Base-by-base conservation (phyloP, 2,329 filamentous ascomycete species). In the Parafenestella ontariensis region DNA sequence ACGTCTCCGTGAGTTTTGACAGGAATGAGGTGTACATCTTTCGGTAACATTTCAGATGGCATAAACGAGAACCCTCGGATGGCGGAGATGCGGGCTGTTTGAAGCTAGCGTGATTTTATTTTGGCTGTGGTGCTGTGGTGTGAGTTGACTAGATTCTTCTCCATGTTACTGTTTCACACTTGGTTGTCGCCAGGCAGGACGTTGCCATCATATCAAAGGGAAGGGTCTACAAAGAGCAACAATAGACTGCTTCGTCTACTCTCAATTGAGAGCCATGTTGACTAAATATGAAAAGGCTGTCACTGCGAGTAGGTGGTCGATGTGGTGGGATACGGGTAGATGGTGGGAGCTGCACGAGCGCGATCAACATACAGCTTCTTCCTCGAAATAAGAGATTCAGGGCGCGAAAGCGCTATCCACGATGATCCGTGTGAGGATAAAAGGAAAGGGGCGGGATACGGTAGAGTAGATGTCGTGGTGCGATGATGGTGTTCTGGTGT, bases 401-500 rank as follows among this genome's bases (percentile, higher is more conserved):
- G 13, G 8, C 8, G 4, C 4, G 15, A n/a, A 8, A 34, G 15
- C 4, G 9, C 11, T 2, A 13, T 34, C 31, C 31, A 34, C 15
- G 28, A 17, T 17, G 6, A 5, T 5, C 10, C 17, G 11, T 40
- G 8, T 8, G 5, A 39, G 10, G 15, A n/a, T 20, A 21, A 15
- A 9, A 24, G 8, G 3, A 5, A 40, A 13, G 4, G 20, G 21
- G 6, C 20, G 21, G 15, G 4, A 10, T 13, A 17, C n/a, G 18
- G 9, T 9, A 9, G 15, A 11, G 11, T 10, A 7, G 21, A n/a
- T n/a, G 13, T 40, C 21, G 37, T 39, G 47, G 24, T 52, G 43
- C 33, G 9, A 9, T 49, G 36, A 26, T 47, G 54, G 34, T 26
- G 39, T 50, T 21, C 26, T 36, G 23, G 29, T 48, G 44, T 40